These are phyloP conservation scores for Deakozyma indianensis DNA, from an alignment of 805 yeast species.

Conservation along the genomic window DNA sequence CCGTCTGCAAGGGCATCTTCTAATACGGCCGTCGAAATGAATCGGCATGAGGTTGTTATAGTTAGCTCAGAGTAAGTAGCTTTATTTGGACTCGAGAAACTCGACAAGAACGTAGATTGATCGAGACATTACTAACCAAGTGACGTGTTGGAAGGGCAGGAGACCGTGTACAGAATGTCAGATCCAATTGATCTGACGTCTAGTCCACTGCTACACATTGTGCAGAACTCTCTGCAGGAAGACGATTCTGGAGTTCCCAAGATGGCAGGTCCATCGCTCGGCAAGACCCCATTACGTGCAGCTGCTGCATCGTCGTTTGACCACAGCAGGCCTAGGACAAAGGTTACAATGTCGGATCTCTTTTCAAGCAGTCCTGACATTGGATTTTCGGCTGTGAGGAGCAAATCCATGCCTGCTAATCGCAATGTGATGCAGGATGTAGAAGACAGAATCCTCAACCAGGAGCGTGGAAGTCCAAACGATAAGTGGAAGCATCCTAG, in stretches of 20 bases:
- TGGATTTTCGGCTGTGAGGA: background rate
- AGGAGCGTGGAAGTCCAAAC: no score
- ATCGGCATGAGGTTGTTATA: background rate
- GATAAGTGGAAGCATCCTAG: no score
- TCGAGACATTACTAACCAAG: background rate
- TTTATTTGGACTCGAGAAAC: no score
- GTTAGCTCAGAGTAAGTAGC: background rate
- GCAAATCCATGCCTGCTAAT: no score
- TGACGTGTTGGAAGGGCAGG: background rate
- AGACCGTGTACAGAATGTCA: background rate
- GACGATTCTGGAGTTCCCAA: background rate
- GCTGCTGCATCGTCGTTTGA: no score
- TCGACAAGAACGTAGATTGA: no score
- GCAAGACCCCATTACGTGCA: no score
- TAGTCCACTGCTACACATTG: background rate
- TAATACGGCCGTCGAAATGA: no score
- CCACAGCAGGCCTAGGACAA: background rate
- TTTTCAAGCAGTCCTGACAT: background rate
- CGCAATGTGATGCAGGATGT: no score
- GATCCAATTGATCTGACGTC: background rate
- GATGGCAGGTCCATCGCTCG: background rate
- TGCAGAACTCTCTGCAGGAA: background rate
- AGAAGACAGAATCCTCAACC: no score
- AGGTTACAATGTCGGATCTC: background rate
- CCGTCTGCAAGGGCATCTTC: no score